Evolutionary conservation across 1,284 basidiomycete species (phyloP).

Genomic region (Kwoniella shivajii): DNA sequence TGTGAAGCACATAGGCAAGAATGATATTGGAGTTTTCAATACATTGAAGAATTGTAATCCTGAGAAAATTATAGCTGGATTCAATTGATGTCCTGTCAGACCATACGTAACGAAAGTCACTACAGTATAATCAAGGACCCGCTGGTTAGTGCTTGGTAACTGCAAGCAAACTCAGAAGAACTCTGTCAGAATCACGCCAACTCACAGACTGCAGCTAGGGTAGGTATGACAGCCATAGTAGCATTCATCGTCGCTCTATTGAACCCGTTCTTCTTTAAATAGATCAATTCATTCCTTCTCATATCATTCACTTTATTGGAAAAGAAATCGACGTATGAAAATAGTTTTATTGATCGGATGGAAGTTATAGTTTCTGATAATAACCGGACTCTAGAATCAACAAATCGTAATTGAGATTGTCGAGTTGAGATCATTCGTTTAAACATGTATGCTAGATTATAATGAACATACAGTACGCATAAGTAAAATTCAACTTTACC

Average conservation of each 20-base stretch:
- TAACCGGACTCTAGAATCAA: slow-evolving; percentile 62
- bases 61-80: slow-evolving; percentile 71
- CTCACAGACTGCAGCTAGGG: slow-evolving; percentile 64
- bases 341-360: slow-evolving; percentile 53
- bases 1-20: slow-evolving; percentile 51
- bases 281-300: slow-evolving; percentile 60
- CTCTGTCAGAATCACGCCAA: neutral
- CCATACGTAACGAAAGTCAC: slow-evolving; percentile 76
- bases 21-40: slow-evolving; percentile 35
- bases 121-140: neutral
- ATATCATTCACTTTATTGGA: slow-evolving; percentile 59
- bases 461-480: too few relatives aligned
- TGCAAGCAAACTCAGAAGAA: too few relatives aligned
- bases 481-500: too few relatives aligned
- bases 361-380: slow-evolving; percentile 44
- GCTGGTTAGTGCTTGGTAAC: too few relatives aligned
- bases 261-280: slow-evolving; percentile 43
- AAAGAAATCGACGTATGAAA: slow-evolving; percentile 63
- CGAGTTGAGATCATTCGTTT: slow-evolving; percentile 66
- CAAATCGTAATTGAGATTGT: slow-evolving; percentile 67
- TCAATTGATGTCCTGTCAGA: slow-evolving; percentile 65
- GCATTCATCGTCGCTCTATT: slow-evolving; percentile 37
- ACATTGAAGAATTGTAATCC: slow-evolving; percentile 77
- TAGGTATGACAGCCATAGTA: slow-evolving; percentile 62
- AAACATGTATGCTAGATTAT: slow-evolving; percentile 64